phyloP scores from a whole-genome alignment of 2,329 filamentous ascomycete genomes.

The Diaporthe citriasiana region DNA sequence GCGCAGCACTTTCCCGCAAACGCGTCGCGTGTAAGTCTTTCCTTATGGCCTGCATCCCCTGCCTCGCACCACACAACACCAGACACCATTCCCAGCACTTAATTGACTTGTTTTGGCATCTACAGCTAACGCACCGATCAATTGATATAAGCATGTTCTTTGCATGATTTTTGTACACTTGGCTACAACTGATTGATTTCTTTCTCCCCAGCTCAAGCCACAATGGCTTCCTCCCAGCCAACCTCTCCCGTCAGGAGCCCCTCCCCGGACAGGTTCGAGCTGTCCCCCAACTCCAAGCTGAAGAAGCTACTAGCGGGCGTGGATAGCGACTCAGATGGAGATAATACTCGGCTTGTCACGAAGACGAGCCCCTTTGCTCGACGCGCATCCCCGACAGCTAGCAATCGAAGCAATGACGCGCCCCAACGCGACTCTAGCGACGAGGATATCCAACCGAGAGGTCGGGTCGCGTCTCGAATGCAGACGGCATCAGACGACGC shows the following conservation, averaged over 20 bases:
- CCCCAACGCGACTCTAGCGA: conserved; percentile 46
- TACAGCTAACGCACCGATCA: background rate
- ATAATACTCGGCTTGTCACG: conserved; percentile 42
- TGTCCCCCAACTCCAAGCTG: conserved; percentile 69
- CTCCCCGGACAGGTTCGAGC: conserved; percentile 59
- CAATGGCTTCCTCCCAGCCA: conserved; percentile 65
- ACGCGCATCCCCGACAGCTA: conserved; percentile 26
- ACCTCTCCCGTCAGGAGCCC: conserved; percentile 60
- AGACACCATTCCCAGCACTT: background rate
- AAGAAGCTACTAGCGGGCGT: conserved; percentile 66
- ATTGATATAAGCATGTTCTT: conserved; percentile 24
- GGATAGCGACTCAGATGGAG: conserved; percentile 65
- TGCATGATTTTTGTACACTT: conserved; percentile 5
- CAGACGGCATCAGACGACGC: conserved; percentile 55
- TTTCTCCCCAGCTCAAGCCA: conserved; percentile 35
- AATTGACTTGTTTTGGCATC: conserved; percentile 1
- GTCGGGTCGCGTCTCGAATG: conserved; percentile 76
- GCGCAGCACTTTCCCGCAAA: conserved; percentile 11
- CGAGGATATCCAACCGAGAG: conserved; percentile 68
- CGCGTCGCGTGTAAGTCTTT: conserved; percentile 34
- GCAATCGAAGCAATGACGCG: conserved; percentile 31
- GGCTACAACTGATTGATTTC: conserved; percentile 4
- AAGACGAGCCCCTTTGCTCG: conserved; percentile 37
- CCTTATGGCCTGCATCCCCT: conserved; percentile 18
- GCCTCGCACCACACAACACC: conserved; percentile 14